Evolutionary conservation across 2,329 filamentous ascomycete species (phyloP).

Genomic region (Geosmithia putterillii): DNA sequence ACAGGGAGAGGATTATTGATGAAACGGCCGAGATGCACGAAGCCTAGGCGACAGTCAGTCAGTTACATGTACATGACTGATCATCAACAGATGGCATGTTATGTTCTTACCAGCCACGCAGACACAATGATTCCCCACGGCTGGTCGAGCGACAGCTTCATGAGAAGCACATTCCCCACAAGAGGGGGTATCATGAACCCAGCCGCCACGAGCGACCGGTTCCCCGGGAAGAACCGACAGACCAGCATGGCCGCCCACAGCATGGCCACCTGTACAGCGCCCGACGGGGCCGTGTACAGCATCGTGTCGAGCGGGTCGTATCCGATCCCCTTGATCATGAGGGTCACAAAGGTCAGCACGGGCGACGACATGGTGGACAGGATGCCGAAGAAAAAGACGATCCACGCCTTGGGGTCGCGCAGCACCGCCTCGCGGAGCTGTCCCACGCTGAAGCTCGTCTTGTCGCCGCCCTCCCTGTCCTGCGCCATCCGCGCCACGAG

Average conservation of each 20-base stretch:
- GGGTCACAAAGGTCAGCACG: slow-evolving; percentile 28
- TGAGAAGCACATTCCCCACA: slow-evolving; percentile 28
- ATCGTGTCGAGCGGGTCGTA: slow-evolving; percentile 31
- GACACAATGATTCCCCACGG: slow-evolving; percentile 35
- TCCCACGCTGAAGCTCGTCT: slow-evolving; percentile 25
- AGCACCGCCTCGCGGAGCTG: slow-evolving; percentile 29
- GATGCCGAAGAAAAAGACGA: slow-evolving; percentile 10
- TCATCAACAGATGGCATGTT: too few relatives aligned
- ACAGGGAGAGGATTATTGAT: slow-evolving; percentile 19
- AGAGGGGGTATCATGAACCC: slow-evolving; percentile 26
- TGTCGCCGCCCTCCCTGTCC: slow-evolving; percentile 19
- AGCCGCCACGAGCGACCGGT: slow-evolving; percentile 24
- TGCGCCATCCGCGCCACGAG: slow-evolving; percentile 18
- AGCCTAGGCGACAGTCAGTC: slow-evolving; percentile 13
- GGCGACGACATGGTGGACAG: slow-evolving; percentile 9
- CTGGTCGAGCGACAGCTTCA: slow-evolving; percentile 22
- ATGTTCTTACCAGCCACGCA: slow-evolving; percentile 26
- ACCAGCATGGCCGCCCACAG: slow-evolving; percentile 30
- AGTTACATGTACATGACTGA: too few relatives aligned
- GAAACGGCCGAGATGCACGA: slow-evolving; percentile 28
- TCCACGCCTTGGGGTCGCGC: slow-evolving; percentile 27
- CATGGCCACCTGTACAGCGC: slow-evolving; percentile 30
- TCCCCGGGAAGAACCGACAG: slow-evolving; percentile 23
- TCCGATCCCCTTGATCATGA: slow-evolving; percentile 33
- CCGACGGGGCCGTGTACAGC: slow-evolving; percentile 33